Evolutionary conservation across 1,284 basidiomycete species (phyloP).

Genomic region (Cutaneotrichosporon curvatum): DNA sequence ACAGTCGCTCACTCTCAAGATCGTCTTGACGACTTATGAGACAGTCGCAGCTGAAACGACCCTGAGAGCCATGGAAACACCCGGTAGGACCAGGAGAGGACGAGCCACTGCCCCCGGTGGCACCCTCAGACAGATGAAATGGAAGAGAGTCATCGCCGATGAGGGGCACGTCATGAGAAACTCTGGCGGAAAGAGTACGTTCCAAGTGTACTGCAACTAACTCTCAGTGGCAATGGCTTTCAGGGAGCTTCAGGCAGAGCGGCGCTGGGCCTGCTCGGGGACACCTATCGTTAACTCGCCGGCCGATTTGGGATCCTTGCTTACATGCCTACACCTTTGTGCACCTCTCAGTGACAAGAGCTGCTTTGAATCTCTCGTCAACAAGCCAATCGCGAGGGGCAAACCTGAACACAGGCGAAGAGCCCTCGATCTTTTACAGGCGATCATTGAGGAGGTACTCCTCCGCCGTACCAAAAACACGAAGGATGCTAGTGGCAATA

Average conservation of each 20-base stretch:
- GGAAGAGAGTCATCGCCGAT: constrained; percentile 82
- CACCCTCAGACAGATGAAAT: constrained; percentile 60
- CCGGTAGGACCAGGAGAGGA: constrained; percentile 26
- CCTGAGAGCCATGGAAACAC: too few species aligned
- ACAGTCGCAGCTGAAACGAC: constrained; percentile 44
- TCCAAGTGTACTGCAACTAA: background rate
- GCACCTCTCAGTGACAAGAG: constrained; percentile 70
- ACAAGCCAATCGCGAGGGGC: constrained; percentile 62
- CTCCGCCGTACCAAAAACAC: constrained; percentile 81
- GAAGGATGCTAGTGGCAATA: constrained; percentile 67
- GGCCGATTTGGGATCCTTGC: constrained; percentile 70
- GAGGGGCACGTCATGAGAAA: constrained; percentile 84
- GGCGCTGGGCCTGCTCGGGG: constrained; percentile 57
- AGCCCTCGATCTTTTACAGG: constrained; percentile 70
- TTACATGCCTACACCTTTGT: constrained; percentile 74
- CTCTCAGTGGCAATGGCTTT: constrained; percentile 59
- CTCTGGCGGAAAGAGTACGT: constrained; percentile 62
- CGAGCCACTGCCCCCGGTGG: constrained; percentile 40
- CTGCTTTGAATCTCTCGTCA: constrained; percentile 66
- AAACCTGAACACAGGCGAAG: too few species aligned
- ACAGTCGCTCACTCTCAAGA: constrained; percentile 20
- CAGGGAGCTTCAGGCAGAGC: constrained; percentile 61
- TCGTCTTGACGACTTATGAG: constrained; percentile 87
- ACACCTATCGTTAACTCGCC: constrained; percentile 86
- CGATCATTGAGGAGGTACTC: constrained; percentile 71